Evolutionary conservation across 495 filamentous ascomycete species (phyloP), one percentile per base, ranked within the genome.

Genomic region (Aspergillus olivimuriae): DNA sequence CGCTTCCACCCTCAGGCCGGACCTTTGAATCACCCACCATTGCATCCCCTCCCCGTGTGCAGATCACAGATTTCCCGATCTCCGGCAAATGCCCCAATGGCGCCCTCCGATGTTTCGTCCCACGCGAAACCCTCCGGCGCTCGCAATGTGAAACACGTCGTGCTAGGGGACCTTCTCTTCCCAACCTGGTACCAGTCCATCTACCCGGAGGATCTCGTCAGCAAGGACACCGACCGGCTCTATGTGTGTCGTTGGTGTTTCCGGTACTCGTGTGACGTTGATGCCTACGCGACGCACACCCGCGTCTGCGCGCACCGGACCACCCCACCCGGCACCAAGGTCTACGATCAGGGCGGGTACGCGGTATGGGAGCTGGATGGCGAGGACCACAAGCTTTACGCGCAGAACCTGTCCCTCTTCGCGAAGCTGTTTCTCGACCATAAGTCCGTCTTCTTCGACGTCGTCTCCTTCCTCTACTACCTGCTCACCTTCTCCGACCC

Each of bases 391-490:
- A 83, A 95, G 79, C 77, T 95, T 11, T 98, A 89, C 65, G 87
- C 86, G 49, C 92, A 97, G 65, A 95, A 95, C 57, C 76, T 98
- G 41, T 94, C 86, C 15, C 83, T 98, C 31, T 95, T 97, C 63
- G 87, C 89, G n/a, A 97, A 97, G 57, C 77, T 98, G 39, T 98
- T 95, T 63, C 82, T 98, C 42, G 90, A 96, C 60, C 95, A 90
- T 59, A 99, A 99, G 61, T 94, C 88, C 16, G 89, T 99, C 47
- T 97, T 95, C 66, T 99, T 94, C 71, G 94, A 97, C 55, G 88
- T 95, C 46, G 80, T 81, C 26, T 87, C 86, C 43, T 99, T 99
- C 69, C 81, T 90, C 52, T 99, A 95, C 73, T 97, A 94, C 60
- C 80, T 94, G 16, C 81, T 97, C 41, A 82, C 76, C 3, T 56